phyloP scores from a whole-genome alignment of 306 rosid genomes.

The Fragaria vesca region DNA sequence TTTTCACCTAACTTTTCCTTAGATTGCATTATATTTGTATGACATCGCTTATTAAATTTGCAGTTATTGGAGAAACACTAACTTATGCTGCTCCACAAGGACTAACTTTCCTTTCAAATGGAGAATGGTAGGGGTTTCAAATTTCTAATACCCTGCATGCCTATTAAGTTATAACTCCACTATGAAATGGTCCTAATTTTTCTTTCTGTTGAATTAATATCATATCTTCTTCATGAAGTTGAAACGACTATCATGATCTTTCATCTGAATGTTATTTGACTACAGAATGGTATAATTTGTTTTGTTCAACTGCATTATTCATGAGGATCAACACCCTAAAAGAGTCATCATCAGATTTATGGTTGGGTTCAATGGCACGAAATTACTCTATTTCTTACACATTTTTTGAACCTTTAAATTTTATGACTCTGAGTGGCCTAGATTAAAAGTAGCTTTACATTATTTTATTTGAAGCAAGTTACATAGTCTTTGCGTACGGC shows the following conservation, averaged over 20 bases:
- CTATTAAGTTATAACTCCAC: background rate
- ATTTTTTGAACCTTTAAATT: background rate
- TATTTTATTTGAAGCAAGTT: background rate
- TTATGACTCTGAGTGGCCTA: background rate
- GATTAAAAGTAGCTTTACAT: background rate
- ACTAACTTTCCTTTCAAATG: constrained; percentile 67
- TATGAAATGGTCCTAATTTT: background rate
- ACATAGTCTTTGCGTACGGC: background rate
- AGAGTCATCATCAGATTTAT: background rate
- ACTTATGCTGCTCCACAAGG: constrained; percentile 62
- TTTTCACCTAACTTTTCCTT: background rate
- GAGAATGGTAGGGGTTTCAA: constrained; percentile 74
- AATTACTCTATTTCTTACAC: background rate
- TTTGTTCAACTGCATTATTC: background rate
- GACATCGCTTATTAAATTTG: constrained; percentile 30
- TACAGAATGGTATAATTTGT: background rate
- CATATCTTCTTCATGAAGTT: background rate
- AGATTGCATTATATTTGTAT: constrained; percentile 13
- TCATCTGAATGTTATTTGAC: background rate
- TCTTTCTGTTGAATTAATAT: background rate
- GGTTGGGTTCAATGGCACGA: background rate
- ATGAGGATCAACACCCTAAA: background rate
- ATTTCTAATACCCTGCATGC: background rate
- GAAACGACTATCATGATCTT: background rate
- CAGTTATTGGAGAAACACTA: constrained; percentile 91